phyloP scores from a whole-genome alignment of 2,329 filamentous ascomycete genomes.

The Cercospora zeae-maydis region DNA sequence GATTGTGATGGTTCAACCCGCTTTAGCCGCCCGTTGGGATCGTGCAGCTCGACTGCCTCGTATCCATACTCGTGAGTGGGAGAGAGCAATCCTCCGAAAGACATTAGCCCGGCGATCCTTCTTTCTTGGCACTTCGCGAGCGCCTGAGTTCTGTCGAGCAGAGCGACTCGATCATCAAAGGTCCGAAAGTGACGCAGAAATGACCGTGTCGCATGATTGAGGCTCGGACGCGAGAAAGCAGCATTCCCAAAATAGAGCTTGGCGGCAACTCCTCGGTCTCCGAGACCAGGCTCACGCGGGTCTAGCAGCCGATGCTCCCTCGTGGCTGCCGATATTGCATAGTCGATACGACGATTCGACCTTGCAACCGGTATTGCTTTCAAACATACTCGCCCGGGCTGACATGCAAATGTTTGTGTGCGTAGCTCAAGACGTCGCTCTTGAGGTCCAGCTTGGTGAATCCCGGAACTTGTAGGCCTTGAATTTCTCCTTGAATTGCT shows the following conservation, averaged over 20 bases:
- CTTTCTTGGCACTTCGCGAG: neutral
- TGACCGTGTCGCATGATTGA: neutral
- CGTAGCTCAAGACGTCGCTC: conserved; percentile 31
- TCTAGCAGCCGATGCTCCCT: neutral
- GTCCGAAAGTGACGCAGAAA: neutral
- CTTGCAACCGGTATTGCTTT: neutral
- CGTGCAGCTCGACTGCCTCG: neutral
- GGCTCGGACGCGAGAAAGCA: neutral
- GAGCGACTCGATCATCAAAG: neutral
- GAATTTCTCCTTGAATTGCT: conserved; percentile 43
- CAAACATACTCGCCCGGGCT: conserved; percentile 24
- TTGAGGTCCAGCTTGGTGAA: conserved; percentile 34
- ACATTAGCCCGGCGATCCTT: neutral
- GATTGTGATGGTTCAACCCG: neutral
- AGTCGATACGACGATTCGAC: neutral
- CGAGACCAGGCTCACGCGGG: neutral
- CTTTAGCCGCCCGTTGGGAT: neutral
- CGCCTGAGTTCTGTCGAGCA: neutral
- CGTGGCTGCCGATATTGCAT: neutral
- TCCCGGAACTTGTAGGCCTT: conserved; percentile 31
- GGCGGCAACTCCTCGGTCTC: neutral
- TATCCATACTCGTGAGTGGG: neutral
- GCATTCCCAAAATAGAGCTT: neutral
- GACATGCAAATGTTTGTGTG: conserved; percentile 25
- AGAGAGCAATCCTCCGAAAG: neutral